Evolutionary conservation across 495 filamentous ascomycete species (phyloP).

Genomic region (Trypethelium eluteriae): DNA sequence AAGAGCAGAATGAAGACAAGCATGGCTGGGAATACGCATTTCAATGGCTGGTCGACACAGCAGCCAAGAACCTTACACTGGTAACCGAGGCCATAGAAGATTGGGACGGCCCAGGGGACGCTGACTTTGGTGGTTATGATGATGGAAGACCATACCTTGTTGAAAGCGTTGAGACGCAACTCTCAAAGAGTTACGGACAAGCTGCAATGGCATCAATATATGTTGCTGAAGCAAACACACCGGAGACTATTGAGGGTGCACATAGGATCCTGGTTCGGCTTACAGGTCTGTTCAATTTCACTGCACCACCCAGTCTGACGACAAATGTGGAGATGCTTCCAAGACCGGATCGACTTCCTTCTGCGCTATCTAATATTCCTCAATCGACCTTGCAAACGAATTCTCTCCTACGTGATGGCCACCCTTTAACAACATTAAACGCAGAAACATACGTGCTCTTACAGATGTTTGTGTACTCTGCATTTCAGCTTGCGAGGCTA

Average conservation of each 20-base stretch:
- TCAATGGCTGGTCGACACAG: constrained; percentile 67
- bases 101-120: constrained; percentile 76
- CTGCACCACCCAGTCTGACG: constrained; percentile 41
- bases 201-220: constrained; percentile 68
- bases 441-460: constrained; percentile 54
- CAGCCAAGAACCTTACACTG: constrained; percentile 38
- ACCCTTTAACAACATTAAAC: constrained; percentile 60
- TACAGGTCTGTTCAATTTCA: constrained; percentile 52
- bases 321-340: constrained; percentile 29
- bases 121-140: constrained; percentile 67
- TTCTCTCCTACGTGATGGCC: constrained; percentile 52
- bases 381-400: constrained; percentile 46
- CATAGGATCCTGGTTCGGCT: constrained; percentile 56
- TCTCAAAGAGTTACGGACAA: constrained; percentile 61
- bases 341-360: constrained; percentile 27
- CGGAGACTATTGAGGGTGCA: constrained; percentile 52
- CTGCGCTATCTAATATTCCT: constrained; percentile 37
- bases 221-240: constrained; percentile 51
- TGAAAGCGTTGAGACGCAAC: constrained; percentile 45
- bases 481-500: constrained; percentile 53
- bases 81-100: constrained; percentile 57
- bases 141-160: constrained; percentile 40
- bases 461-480: constrained; percentile 60
- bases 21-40: constrained; percentile 72
- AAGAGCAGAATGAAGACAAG: constrained; percentile 22